Conservation (phyloP, 257 asterid species). For the Gynochthodes officinalis region DNA sequence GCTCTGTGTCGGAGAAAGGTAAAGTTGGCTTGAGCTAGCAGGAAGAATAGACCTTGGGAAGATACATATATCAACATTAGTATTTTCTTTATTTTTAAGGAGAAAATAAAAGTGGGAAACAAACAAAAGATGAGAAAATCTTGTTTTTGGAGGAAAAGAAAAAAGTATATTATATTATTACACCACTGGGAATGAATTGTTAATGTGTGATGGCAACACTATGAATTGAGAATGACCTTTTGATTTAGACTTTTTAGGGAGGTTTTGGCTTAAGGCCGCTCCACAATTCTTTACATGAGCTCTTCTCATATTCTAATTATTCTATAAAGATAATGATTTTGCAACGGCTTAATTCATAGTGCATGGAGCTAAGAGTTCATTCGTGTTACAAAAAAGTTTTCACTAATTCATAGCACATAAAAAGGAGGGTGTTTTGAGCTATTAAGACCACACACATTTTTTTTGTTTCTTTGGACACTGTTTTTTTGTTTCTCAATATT, state of each 20-base stretch:
- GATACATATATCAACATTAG: constrained; percentile 23
- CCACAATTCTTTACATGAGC: background rate
- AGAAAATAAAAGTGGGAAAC: background rate
- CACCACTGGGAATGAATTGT: background rate
- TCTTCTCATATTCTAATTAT: background rate
- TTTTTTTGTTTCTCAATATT: no score
- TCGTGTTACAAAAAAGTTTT: no score
- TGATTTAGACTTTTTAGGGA: background rate
- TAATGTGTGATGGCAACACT: background rate
- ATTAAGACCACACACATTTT: no score
- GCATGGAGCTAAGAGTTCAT: no score
- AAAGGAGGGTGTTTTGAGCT: no score
- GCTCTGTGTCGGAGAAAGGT: constrained; percentile 48
- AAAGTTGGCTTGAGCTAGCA: constrained; percentile 50
- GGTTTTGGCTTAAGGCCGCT: constrained; percentile 1
- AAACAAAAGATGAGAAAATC: constrained; percentile 14
- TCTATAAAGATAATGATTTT: background rate
- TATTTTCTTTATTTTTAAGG: background rate
- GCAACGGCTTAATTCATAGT: background rate
- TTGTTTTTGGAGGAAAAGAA: background rate
- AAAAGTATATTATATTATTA: no score
- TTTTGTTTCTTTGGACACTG: no score
- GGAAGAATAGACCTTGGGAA: constrained; percentile 38
- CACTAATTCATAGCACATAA: no score
- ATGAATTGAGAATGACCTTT: background rate